phyloP scores from a whole-genome alignment of 2,329 filamentous ascomycete genomes.

The Penicillium frequentans region DNA sequence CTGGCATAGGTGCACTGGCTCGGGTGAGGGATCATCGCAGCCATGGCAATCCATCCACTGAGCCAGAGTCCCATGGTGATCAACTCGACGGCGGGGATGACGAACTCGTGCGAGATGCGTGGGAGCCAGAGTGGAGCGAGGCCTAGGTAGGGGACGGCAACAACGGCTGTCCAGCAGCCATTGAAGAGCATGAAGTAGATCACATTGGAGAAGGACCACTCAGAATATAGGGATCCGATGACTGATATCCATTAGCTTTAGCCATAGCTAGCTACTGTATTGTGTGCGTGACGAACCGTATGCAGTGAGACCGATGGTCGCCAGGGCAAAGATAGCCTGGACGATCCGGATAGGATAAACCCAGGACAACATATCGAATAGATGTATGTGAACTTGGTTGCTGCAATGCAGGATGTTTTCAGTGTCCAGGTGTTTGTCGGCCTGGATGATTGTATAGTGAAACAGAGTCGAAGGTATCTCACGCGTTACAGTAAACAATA shows the following conservation, averaged over 20 bases:
- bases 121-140: constrained; percentile 24
- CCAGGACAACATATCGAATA: constrained; percentile 22
- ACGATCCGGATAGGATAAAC: constrained; percentile 23
- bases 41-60: constrained; percentile 23
- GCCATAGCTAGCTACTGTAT: neutral
- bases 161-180: constrained; percentile 25
- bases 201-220: constrained; percentile 20
- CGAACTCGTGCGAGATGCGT: constrained; percentile 23
- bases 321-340: constrained; percentile 20
- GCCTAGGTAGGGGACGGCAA: constrained; percentile 26
- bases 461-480: neutral
- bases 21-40: constrained; percentile 20
- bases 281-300: constrained; percentile 13
- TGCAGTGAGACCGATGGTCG: constrained; percentile 23
- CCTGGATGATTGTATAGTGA: neutral
- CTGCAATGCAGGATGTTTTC: neutral
- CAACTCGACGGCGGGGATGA: constrained; percentile 22
- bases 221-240: constrained; percentile 16
- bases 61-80: constrained; percentile 24
- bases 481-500: neutral
- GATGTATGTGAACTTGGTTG: neutral
- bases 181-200: constrained; percentile 27
- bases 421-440: neutral
- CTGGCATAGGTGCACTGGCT: constrained; percentile 14
- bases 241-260: constrained; percentile 10